These are phyloP conservation scores for Phoma sp. DNA, from an alignment of 2,329 filamentous ascomycete species.

Conservation along the genomic window DNA sequence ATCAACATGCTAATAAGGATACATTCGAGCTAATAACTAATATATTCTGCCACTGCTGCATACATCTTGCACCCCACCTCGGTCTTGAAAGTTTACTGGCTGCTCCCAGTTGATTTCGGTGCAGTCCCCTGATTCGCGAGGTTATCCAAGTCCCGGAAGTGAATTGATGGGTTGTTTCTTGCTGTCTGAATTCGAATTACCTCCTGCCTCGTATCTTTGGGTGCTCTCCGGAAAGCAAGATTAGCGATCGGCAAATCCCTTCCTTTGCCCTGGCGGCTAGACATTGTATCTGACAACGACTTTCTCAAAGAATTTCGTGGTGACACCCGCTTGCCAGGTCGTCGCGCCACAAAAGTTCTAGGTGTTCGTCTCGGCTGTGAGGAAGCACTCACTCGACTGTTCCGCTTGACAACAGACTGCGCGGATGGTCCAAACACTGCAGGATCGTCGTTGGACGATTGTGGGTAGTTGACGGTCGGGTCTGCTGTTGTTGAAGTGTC, in stretches of 20 bases:
- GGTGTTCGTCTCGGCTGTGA: not conserved
- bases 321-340: not conserved
- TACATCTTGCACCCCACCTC: too few relatives aligned
- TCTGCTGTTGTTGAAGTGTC: not conserved
- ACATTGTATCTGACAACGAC: not conserved
- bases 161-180: conserved; percentile 21
- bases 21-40: too few relatives aligned
- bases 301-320: not conserved
- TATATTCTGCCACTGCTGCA: too few relatives aligned
- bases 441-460: not conserved
- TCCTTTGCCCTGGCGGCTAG: not conserved
- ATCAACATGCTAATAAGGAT: too few relatives aligned
- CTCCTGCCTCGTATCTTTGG: not conserved
- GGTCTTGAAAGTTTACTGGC: too few relatives aligned
- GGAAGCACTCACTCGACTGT: not conserved
- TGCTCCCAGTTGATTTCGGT: not conserved
- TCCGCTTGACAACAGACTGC: not conserved
- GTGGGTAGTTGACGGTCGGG: not conserved
- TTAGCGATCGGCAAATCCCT: not conserved
- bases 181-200: not conserved
- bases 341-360: not conserved
- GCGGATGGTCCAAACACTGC: not conserved
- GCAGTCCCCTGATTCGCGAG: conserved; percentile 22
- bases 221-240: not conserved
- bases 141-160: conserved; percentile 38